Percentiles rank a stretch among this genome's conserved stretches.
Conservation (phyloP, 129 eudicot species). For the Centaurea solstitialis region DNA sequence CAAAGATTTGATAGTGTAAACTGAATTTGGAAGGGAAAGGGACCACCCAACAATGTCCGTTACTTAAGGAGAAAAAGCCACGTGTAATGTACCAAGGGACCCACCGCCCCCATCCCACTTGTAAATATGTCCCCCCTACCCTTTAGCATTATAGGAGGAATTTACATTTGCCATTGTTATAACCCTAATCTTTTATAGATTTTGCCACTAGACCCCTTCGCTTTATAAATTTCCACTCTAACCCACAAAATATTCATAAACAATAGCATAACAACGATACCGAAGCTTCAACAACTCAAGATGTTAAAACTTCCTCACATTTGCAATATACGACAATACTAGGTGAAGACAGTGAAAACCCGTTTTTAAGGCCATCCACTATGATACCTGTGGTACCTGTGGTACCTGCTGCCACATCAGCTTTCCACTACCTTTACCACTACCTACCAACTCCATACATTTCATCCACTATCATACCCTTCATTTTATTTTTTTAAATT, state of each 20-base stretch:
- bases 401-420: too few relatives aligned
- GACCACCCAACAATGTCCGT: constrained; percentile 31
- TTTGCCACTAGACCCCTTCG: neutral
- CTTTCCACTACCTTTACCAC: too few relatives aligned
- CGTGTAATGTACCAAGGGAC: constrained; percentile 19
- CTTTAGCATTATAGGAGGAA: constrained; percentile 14
- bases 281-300: neutral
- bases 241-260: neutral
- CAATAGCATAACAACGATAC: neutral
- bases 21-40: constrained; percentile 14
- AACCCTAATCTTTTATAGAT: constrained; percentile 3
- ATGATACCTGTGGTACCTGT: too few relatives aligned
- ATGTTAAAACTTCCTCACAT: too few relatives aligned
- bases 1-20: constrained; percentile 16
- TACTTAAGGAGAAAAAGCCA: constrained; percentile 26
- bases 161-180: neutral
- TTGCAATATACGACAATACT: neutral
- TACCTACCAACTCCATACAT: too few relatives aligned
- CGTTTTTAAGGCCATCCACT: neutral
- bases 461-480: too few relatives aligned
- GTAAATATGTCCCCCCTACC: constrained; percentile 24
- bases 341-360: neutral
- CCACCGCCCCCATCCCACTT: constrained; percentile 34
- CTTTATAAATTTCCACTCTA: neutral
- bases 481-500: too few relatives aligned